Evolutionary conservation across 2,329 filamentous ascomycete genomes (phyloP).

Genomic region (Aspergillus brasiliensis): DNA sequence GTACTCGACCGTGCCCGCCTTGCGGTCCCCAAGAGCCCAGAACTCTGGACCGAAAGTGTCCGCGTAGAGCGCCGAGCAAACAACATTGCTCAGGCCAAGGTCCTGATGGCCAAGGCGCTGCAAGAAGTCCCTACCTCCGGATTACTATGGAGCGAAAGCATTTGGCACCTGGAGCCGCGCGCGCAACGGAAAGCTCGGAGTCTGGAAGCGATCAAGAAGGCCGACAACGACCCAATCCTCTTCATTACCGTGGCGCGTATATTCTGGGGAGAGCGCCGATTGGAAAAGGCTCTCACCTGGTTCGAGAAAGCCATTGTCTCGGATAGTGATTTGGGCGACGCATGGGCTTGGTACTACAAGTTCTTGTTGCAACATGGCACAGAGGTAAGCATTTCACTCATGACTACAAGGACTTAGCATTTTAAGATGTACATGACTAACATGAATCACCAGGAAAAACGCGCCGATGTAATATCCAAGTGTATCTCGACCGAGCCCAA

Average conservation of each 20-base stretch:
- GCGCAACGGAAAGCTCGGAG: conserved; percentile 90
- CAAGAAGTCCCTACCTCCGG: conserved; percentile 89
- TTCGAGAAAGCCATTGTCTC: conserved; percentile 93
- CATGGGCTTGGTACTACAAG: conserved; percentile 98
- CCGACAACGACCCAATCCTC: conserved; percentile 85
- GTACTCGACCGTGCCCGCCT: conserved; percentile 89
- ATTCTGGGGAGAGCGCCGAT: conserved; percentile 89
- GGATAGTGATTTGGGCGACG: conserved; percentile 85
- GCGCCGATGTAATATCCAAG: conserved; percentile 78
- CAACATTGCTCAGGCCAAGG: conserved; percentile 80
- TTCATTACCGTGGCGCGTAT: conserved; percentile 92
- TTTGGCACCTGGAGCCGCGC: conserved; percentile 88
- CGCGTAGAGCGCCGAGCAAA: conserved; percentile 86
- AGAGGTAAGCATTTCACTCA: conserved; percentile 51
- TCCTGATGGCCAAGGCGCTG: conserved; percentile 88
- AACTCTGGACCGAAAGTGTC: conserved; percentile 92
- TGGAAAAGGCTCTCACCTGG: conserved; percentile 95
- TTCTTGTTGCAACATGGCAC: conserved; percentile 92
- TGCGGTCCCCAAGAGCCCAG: conserved; percentile 78
- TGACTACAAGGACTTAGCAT: conserved; percentile 5
- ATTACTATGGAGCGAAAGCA: conserved; percentile 88
- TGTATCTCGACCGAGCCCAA: conserved; percentile 81
- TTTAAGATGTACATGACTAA: neutral
- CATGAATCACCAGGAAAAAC: conserved; percentile 66
- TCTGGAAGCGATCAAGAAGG: conserved; percentile 94